Conservation (phyloP, 2,329 filamentous ascomycete genomes). For the Curvularia verruculosa region DNA sequence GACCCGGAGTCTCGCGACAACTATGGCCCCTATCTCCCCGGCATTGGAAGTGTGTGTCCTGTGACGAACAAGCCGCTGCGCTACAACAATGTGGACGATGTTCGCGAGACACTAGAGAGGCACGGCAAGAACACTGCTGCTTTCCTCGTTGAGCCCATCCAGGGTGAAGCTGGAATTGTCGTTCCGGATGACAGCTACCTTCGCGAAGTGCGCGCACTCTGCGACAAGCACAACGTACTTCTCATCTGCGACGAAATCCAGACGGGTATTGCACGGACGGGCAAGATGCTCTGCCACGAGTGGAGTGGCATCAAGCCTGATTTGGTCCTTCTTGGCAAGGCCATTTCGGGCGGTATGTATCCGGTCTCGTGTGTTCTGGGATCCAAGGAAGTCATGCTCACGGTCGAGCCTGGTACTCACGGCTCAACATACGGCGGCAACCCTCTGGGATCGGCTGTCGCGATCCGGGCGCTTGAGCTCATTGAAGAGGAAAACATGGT, state of each 20-base stretch:
- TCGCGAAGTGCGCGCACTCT: slow-evolving; percentile 77
- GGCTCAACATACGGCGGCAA: slow-evolving; percentile 99
- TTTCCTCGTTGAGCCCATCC: slow-evolving; percentile 94
- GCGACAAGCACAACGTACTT: slow-evolving; percentile 93
- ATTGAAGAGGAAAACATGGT: slow-evolving; percentile 91
- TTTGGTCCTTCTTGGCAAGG: slow-evolving; percentile 92
- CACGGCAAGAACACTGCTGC: slow-evolving; percentile 87
- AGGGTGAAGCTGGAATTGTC: slow-evolving; percentile 96
- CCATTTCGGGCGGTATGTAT: slow-evolving; percentile 98
- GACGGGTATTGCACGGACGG: slow-evolving; percentile 94
- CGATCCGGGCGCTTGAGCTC: slow-evolving; percentile 91
- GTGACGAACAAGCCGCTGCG: slow-evolving; percentile 77
- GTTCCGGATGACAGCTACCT: slow-evolving; percentile 93
- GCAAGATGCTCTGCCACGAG: slow-evolving; percentile 90
- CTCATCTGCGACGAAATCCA: slow-evolving; percentile 99
- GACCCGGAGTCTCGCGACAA: slow-evolving; percentile 96
- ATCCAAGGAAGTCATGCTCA: slow-evolving; percentile 90
- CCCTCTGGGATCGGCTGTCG: slow-evolving; percentile 91
- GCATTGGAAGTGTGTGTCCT: slow-evolving; percentile 78
- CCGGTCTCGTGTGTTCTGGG: slow-evolving; percentile 94
- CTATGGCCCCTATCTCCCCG: slow-evolving; percentile 94
- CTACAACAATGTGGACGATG: slow-evolving; percentile 83
- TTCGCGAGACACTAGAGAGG: slow-evolving; percentile 77
- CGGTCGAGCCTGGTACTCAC: slow-evolving; percentile 94
- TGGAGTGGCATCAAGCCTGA: slow-evolving; percentile 97